Base-by-base conservation (phyloP, 2,329 filamentous ascomycete genomes). In the Claviceps pazoutovae region DNA sequence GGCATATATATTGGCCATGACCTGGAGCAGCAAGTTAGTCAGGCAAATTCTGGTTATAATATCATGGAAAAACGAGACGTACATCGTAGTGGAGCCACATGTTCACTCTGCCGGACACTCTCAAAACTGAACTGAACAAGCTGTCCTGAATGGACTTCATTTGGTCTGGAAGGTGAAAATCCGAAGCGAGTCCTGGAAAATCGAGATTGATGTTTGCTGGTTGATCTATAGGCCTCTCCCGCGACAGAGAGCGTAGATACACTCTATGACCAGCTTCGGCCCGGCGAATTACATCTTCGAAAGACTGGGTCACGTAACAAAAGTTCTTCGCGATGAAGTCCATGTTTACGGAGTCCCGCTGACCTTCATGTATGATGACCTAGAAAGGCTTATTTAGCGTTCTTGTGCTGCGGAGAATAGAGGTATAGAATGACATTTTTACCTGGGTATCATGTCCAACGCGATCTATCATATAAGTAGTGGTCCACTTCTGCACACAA, bases 31-130 rank as follows among this genome's bases (percentile, higher is more conserved):
- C 17, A 49, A 36, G 42, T 48, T 16, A 19, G 39, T 42, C 16
- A 21, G 8, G n/a, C 48, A n/a, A 30, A 51, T 39, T 17, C n/a
- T 19, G 21, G 13, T 37, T 16, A 11, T 46, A 9, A 9, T 1
- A 34, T 36, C 8, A 30, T 45, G 16, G 11, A 8, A 13, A 38
- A 7, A 30, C 16, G 9, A 21, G 13, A 66, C 74, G 67, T 64
- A 84, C 82, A 67, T 94, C 87, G 69, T 93, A 94, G 66, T 94
- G 88, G 36, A 95, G 73, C 89, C 90, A 95, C 79, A 95, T 86
- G 42, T 82, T 84, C 11, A 91, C 85, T 1, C 79, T 79, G 1
- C 87, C 87, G 4, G 86, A 91, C 54, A 95, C 82, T 19, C 88
- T 78, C 23, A 95, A 68, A 0, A 89, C 83, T 2, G 86, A 90